Evolutionary conservation across 192 early-diverging fungal genomes (phyloP), one percentile per base, ranked within the genome.

Genomic region (Linnemannia schmuckeri): DNA sequence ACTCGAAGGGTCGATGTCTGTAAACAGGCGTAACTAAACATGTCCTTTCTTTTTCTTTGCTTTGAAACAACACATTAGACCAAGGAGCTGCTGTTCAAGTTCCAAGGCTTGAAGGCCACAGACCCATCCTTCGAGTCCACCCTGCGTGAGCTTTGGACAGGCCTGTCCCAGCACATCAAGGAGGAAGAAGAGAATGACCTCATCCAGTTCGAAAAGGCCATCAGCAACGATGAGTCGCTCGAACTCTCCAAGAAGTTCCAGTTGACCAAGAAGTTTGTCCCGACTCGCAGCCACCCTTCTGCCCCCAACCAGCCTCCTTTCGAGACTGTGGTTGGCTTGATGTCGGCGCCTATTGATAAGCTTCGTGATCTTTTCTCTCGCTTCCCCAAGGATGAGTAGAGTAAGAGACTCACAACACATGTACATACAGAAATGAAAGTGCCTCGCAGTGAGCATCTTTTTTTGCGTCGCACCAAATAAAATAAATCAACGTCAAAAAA

Each of bases 111-210:
- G 74, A 88, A 86, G 9, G n/a, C 79, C 22, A 27, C 35, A 1
- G 89, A 86, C 35, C 27, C 70, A 1, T 79, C 77, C 1, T 90
- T 89, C 42, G 18, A 40, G 18, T 44, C 75, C 6, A 49, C 75
- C 5, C 9, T 89, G 22, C 44, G 66, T 18, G 70, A 72, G 1
- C 30, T 89, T 8, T 89, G 88, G 75, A 41, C 27, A 55, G 73
- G 87, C 69, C 68, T 91, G 22, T 24, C 55, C 22, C 37, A 88
- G 46, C 90, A 91, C 42, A 77, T 89, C 42, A 82, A 88, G 72
- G 82, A 91, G 24, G 90, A 91, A 75, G 90, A 91, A 54, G 75
- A 83, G 13, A 40, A 54, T 1, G 86, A 88, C 30, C 76, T 90
- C 22, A 70, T 87, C 13, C 42, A 75, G 15, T 30, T 91, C 1